Conservation (phyloP, 192 early-diverging fungal genomes). For the Entomortierella lignicola region DNA sequence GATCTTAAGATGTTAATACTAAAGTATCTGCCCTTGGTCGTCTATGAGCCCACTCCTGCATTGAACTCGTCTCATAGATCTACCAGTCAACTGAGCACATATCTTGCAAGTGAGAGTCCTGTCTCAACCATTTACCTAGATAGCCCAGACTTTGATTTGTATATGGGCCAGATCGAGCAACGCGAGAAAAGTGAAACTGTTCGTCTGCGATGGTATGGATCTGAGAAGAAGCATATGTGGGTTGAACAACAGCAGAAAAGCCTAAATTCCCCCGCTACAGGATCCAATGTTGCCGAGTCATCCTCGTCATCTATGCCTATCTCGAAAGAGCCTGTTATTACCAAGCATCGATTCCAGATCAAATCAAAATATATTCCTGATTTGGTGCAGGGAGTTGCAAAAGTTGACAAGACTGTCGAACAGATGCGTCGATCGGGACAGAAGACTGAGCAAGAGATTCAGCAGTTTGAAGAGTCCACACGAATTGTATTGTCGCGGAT, state of each 20-base stretch:
- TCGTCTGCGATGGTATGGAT: slow-evolving; percentile 91
- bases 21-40: slow-evolving; percentile 85
- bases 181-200: slow-evolving; percentile 84
- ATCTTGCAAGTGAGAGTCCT: slow-evolving; percentile 40
- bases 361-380: slow-evolving; percentile 50
- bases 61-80: slow-evolving; percentile 30
- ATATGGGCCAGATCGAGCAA: slow-evolving; percentile 82
- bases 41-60: slow-evolving; percentile 74
- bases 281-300: slow-evolving; percentile 6
- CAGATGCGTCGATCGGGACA: slow-evolving; percentile 36
- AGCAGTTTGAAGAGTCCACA: slow-evolving; percentile 35
- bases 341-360: slow-evolving; percentile 51
- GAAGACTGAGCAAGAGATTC: slow-evolving; percentile 39
- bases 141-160: slow-evolving; percentile 85
- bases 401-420: slow-evolving; percentile 25
- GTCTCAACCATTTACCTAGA: slow-evolving; percentile 93
- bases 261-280: neutral
- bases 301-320: neutral
- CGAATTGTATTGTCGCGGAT: slow-evolving; percentile 34
- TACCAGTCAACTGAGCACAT: slow-evolving; percentile 32
- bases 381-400: slow-evolving; percentile 33
- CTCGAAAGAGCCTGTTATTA: slow-evolving; percentile 8
- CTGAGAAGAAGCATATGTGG: slow-evolving; percentile 81
- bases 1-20: slow-evolving; percentile 89
- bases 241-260: slow-evolving; percentile 89